Evolutionary conservation across 345 rosid genomes (phyloP).

Genomic region (Carallia brachiata): DNA sequence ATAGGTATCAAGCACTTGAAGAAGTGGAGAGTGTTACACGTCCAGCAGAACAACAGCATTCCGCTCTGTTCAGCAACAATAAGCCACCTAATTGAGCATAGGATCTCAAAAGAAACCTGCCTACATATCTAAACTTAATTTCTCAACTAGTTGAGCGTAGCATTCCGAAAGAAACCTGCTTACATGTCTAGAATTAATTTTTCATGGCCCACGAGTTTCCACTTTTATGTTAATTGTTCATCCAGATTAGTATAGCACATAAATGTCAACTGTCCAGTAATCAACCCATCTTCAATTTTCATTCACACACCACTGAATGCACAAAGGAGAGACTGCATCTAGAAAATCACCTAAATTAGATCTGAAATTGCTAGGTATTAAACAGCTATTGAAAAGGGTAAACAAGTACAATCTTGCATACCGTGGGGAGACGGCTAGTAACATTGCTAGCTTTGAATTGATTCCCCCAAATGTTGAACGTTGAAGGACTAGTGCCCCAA

Average conservation of each 20-base stretch:
- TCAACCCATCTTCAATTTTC: neutral
- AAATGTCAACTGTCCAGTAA: no score
- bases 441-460: conserved; percentile 92
- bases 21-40: neutral
- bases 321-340: neutral
- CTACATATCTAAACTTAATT: neutral
- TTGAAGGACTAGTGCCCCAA: conserved; percentile 79
- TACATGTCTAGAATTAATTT: neutral
- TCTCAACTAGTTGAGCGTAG: neutral
- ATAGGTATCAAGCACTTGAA: neutral
- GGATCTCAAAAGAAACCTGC: neutral
- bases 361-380: neutral
- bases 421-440: conserved; percentile 90
- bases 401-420: conserved; percentile 25
- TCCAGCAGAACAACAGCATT: neutral
- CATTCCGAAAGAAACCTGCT: neutral
- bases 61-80: neutral
- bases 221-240: neutral
- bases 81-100: neutral
- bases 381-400: neutral
- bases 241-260: neutral
- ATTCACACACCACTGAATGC: neutral
- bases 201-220: neutral
- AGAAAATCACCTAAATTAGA: neutral
- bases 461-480: conserved; percentile 92